A percentile compares a stretch with the other conserved stretches of the same genome.
Conservation (phyloP, 164 flowering plant genomes). For the Nelumbo lutea region DNA sequence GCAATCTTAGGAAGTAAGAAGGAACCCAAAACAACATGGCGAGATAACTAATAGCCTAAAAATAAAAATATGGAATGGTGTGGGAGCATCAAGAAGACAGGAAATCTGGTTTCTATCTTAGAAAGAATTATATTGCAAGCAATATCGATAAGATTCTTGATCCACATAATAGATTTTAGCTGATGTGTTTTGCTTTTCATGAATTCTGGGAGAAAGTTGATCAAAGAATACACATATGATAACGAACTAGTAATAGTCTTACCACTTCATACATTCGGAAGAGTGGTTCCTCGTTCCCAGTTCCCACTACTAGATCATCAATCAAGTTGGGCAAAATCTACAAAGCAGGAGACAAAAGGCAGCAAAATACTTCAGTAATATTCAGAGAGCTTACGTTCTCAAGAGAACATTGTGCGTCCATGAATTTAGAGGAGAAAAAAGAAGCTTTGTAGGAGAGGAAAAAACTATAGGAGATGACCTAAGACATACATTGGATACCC, state of each 20-base stretch:
- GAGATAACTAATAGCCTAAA: background rate
- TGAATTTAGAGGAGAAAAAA: too few relatives aligned
- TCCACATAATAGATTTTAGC: background rate
- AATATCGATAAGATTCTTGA: background rate
- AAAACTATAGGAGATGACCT: background rate
- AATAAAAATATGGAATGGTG: background rate
- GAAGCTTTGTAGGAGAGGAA: background rate
- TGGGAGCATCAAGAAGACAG: too few relatives aligned
- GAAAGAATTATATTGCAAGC: background rate
- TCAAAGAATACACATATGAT: background rate
- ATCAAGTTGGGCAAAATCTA: background rate
- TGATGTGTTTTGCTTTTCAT: background rate
- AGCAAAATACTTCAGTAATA: background rate
- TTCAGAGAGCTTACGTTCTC: too few relatives aligned
- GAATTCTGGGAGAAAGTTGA: constrained; percentile 3
- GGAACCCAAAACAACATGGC: background rate
- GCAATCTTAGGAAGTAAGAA: background rate
- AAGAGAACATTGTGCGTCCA: background rate
- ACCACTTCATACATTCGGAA: background rate
- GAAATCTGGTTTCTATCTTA: too few relatives aligned
- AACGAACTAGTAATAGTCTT: background rate
- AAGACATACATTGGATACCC: too few relatives aligned
- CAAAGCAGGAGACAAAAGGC: too few relatives aligned
- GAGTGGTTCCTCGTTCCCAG: background rate
- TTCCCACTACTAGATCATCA: too few relatives aligned